Base-by-base conservation (phyloP, 208 protist species). In the Histomonas meleagridis region DNA sequence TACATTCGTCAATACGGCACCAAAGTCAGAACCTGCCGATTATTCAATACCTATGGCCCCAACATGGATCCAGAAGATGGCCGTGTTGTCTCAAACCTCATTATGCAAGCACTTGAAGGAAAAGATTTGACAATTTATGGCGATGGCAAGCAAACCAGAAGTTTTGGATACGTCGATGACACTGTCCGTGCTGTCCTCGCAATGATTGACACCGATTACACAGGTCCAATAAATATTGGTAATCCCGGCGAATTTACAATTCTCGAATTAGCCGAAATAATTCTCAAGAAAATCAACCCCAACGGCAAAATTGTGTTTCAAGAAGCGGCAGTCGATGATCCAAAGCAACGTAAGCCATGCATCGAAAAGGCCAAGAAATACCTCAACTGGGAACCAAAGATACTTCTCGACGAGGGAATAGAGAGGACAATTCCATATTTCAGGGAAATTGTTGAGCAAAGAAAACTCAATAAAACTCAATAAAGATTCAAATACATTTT, bases 21-120 rank as follows among this genome's bases (percentile, higher is more conserved):
- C 35, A 14, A 93, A 21, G 91, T 94, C 32, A 94, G 96, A 26
- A 95, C 98, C 16, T 96, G 95, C 7, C 96, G 97, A 48, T 97
- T 98, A 93, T 98, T 98, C 94, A 98, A 98, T 92, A 98, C 97
- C 12, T 98, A 97, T 32, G 93, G 97, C 26, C 97, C 97, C 7
- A 94, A 96, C 46, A 98, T 98, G 97, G 95, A 95, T 92, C 95
- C 96, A 70, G 94, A 97, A 72, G 97, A 98, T 91, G 97, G 97
- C 12, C 95, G 97, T 55, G 96, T 98, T 40, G 96, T 98, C 26
- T 96, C 94, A 91, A 98, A 98, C 94, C 98, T 98, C 93, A 95
- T 98, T n/a, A 55, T 96, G 57, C 96, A 95, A 92, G 94, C 93
- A 21, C 60, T 95, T 1, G 21, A 90, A 60, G 95, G 94, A 0